A percentile compares a stretch with the other conserved stretches of the same genome.
Evolutionary conservation across 257 asterid genomes (phyloP).

Genomic region (Solanum neorickii): DNA sequence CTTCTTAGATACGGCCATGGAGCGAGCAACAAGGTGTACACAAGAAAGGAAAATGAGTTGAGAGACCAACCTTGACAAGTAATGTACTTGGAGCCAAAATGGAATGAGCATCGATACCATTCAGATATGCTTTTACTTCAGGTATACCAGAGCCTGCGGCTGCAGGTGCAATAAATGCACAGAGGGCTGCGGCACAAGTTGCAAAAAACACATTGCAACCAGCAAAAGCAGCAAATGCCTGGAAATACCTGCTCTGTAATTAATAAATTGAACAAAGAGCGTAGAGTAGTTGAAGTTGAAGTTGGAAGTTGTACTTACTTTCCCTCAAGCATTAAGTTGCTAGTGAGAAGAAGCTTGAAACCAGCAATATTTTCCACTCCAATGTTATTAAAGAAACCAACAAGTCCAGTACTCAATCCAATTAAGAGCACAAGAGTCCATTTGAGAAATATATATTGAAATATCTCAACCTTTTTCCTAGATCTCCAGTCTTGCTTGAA

Average conservation of each 20-base stretch:
- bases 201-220: conserved; percentile 60
- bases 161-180: conserved; percentile 87
- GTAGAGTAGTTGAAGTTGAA: background rate
- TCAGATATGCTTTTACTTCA: conserved; percentile 97
- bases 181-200: conserved; percentile 57
- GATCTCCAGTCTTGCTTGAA: conserved; percentile 97
- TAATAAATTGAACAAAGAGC: background rate
- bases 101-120: conserved; percentile 93
- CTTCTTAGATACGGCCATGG: background rate
- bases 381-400: conserved; percentile 77
- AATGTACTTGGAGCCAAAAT: conserved; percentile 95
- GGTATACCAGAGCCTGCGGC: conserved; percentile 99
- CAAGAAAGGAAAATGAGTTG: background rate
- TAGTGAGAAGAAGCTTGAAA: conserved; percentile 56
- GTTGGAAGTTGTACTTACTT: conserved; percentile 41
- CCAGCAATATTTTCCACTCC: conserved; percentile 95
- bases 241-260: conserved; percentile 44
- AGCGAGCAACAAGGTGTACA: background rate
- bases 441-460: conserved; percentile 73
- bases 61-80: conserved; percentile 62
- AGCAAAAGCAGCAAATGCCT: conserved; percentile 58
- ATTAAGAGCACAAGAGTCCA: conserved; percentile 94
- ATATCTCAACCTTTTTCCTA: conserved; percentile 60
- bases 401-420: conserved; percentile 68
- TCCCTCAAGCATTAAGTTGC: conserved; percentile 49